Base-by-base conservation (phyloP, 345 rosid genomes). In the Mangifera indica region DNA sequence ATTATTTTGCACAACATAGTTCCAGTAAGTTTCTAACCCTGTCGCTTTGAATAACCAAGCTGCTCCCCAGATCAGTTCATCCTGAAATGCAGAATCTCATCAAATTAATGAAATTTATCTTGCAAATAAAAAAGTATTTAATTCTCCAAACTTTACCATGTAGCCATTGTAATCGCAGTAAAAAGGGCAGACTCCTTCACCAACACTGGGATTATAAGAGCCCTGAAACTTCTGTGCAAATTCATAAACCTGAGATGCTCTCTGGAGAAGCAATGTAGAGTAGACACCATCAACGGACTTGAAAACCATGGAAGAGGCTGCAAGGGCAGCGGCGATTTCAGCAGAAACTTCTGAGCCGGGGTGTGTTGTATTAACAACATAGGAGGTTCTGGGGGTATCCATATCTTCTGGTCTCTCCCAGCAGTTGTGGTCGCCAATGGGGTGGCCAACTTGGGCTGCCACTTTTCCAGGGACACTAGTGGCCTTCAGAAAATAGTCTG, bases 331-430 rank as follows among this genome's bases (percentile, higher is more conserved):
- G 0, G 95, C 87, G 29, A 87, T 87, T 84, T 92, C 98, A 0
- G 87, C 95, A 0, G 97, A 80, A 22, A 94, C 83, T 63, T 92
- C 98, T 0, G 98, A 87, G 11, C 93, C 97, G 0, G 97, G 91
- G 20, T 73, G 29, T 26, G 81, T 83, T 57, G 67, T 52, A 14
- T 84, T 80, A 25, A 92, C 80, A 20, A 81, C 86, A 72, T 80
- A 94, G 18, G 90, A 81, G 18, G 87, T 94, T 62, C 98, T 80
- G 20, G 90, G 89, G 0, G 97, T 91, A 80, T 92, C 97, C 96
- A 93, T 93, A 71, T 93, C 97, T 79, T 91, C 95, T 1, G 97
- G 97, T 75, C 97, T 87, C 76, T 92, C 87, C 97, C 97, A 92
- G 72, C 97, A 90, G 55, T 73, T 8, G 74, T 90, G 97, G 42